phyloP scores from a whole-genome alignment of 2,329 filamentous ascomycete genomes.

The Scedosporium apiospermum region DNA sequence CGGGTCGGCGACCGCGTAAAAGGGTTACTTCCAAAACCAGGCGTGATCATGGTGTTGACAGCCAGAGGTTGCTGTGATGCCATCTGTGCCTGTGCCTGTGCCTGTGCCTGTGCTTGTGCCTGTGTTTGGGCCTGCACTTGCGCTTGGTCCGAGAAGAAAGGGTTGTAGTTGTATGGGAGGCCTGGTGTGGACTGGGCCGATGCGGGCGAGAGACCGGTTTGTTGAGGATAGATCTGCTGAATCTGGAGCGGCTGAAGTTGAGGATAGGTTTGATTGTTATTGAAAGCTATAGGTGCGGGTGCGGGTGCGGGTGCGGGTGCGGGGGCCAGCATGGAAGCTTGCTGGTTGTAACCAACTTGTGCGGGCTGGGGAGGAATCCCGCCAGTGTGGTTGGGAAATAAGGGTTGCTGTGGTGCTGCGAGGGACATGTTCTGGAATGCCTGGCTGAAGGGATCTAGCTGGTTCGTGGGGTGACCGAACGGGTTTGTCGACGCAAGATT shows the following conservation, averaged over 20 bases:
- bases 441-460: constrained; percentile 44
- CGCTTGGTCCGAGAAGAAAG: neutral
- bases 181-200: neutral
- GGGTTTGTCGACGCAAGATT: constrained; percentile 56
- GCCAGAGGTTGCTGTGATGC: constrained; percentile 26
- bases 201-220: constrained; percentile 12
- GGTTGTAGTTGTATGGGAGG: neutral
- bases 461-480: constrained; percentile 44
- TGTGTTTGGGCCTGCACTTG: constrained; percentile 14
- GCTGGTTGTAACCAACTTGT: constrained; percentile 12
- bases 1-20: constrained; percentile 39
- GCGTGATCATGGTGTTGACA: constrained; percentile 27
- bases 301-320: constrained; percentile 58
- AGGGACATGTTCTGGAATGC: constrained; percentile 70
- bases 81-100: constrained; percentile 15
- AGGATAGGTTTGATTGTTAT: constrained; percentile 17
- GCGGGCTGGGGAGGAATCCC: constrained; percentile 37
- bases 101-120: constrained; percentile 24
- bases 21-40: constrained; percentile 32
- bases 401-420: constrained; percentile 41
- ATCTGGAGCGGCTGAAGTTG: constrained; percentile 14
- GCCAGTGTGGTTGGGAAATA: constrained; percentile 71
- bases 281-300: constrained; percentile 46
- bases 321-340: constrained; percentile 52
- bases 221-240: constrained; percentile 32